These are phyloP conservation scores for Fagopyrum homotropicum DNA, from an alignment of 148 eudicot genomes.

Conservation along the genomic window DNA sequence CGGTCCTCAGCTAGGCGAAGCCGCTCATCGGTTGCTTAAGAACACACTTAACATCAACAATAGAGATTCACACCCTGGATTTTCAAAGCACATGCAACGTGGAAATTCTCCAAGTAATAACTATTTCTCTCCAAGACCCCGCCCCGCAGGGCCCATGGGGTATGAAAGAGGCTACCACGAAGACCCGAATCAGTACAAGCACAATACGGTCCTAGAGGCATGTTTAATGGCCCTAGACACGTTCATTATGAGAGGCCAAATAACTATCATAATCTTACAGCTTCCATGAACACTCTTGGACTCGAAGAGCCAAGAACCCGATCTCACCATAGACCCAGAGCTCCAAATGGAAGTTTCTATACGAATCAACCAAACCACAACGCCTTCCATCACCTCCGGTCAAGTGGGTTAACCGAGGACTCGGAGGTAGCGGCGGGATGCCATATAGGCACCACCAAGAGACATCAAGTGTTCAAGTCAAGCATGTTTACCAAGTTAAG, in stretches of 20 bases:
- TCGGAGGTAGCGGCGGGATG: constrained; percentile 10
- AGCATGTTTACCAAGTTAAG: constrained; percentile 51
- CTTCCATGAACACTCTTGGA: constrained; percentile 50
- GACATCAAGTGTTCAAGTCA: constrained; percentile 36
- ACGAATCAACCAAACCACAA: constrained; percentile 22
- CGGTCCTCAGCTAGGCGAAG: constrained; percentile 76
- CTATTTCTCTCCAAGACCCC: constrained; percentile 36
- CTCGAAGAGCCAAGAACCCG: constrained; percentile 31
- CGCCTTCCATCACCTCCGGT: constrained; percentile 61
- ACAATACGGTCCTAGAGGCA: constrained; percentile 25
- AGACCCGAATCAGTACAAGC: constrained; percentile 27
- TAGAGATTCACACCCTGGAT: constrained; percentile 30
- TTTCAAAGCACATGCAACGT: constrained; percentile 26
- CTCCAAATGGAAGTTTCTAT: constrained; percentile 33
- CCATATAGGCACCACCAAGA: constrained; percentile 29
- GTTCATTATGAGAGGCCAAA: constrained; percentile 31
- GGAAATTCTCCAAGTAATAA: constrained; percentile 33
- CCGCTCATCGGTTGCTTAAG: constrained; percentile 78
- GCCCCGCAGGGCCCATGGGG: constrained; percentile 65
- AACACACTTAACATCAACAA: constrained; percentile 63
- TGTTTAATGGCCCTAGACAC: constrained; percentile 23
- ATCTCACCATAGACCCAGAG: constrained; percentile 25
- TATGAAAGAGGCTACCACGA: constrained; percentile 48
- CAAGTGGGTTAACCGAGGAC: constrained; percentile 45
- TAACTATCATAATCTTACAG: constrained; percentile 31